Base-by-base conservation (phyloP, 805 yeast species). In the Metschnikowia hibisci region DNA sequence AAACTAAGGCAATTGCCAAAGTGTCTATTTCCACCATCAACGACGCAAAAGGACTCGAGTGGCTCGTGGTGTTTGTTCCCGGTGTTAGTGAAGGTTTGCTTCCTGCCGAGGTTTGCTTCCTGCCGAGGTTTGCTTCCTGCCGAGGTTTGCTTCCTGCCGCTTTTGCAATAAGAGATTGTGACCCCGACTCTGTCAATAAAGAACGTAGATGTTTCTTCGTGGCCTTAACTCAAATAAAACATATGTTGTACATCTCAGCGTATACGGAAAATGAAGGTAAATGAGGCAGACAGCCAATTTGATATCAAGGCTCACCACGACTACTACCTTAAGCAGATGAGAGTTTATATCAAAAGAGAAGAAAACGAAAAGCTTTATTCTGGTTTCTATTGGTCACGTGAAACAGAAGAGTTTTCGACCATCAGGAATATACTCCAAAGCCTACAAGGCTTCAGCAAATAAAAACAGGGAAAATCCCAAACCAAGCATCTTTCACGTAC, bases 1-100 rank as follows among this genome's bases (percentile, higher is more conserved):
- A 49, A 5, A 32, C 43, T 14, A 42, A 36, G 16, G 39, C 38
- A 18, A 39, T 47, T 8, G 65, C 65, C 6, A 62, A 56, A 46
- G 67, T 54, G 41, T 63, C 73, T 4, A 42, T 90, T 0, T 84
- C 95, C 0, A 93, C 98, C 0, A 84, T 91, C 10, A 98, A 91
- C 59, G 87, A 89, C 0, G 81, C 97, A 1, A 91, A 91, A 60
- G 99, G 98, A 1, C 69, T 90, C 2, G 99, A 91, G 59, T 91
- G 98, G 97, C 91, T 96, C 0, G 78, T 87, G 11, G 97, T 91
- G 0, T 87, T 87, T 57, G 76, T 87, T 10, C 88, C 95, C 0
- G 84, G 87, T 0, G 63, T 86, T n/a, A 69, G 76, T 26, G 87
- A 84, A 35, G 83, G 84, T 1, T 61, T 77, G 11, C 64, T 87